Base-by-base conservation (phyloP, 164 flowering plant species). In the Euptelea pleiosperma region DNA sequence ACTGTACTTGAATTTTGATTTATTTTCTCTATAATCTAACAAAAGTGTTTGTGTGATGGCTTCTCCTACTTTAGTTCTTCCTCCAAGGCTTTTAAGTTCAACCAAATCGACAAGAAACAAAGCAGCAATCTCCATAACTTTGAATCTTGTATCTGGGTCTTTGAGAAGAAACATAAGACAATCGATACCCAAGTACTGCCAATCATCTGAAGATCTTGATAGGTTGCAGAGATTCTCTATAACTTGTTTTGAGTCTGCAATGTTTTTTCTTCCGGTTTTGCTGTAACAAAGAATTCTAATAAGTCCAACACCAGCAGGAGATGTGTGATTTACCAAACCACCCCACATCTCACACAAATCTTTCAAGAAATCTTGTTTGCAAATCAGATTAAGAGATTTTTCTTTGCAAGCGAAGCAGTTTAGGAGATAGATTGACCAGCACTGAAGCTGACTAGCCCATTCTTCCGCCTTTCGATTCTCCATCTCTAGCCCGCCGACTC, bases 151-250 rank as follows among this genome's bases (percentile, higher is more conserved):
- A 26, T 58, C 68, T 55, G 64, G 71, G 68, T 90, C 97, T 63
- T 75, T 69, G 43, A 87, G 79, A 12, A 90, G 81, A 4, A 81
- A 33, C 0, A 85, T 59, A 31, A 90, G 80, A 66, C 92, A 87
- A 63, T 90, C 95, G 6, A 87, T 77, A 3, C 79, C 93, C 81
- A 87, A 79, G 56, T 90, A 87, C 52, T 90, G 97, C 97, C 95
- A 90, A 64, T 87, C 93, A 55, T 82, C 92, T 0, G 93, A 90
- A 31, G 97, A 87, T 64, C 93, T 74, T 0, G 92, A 78, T 28
- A 84, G 75, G 48, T 87, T 82, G 55, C 89, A 79, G 3, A 87
- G 78, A 58, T 45, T 58, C 39, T 70, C 64, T 1, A 85, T 8
- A 41, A 82, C 81, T 8, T 70, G 48, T 22, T 39, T 51, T 6